Evolutionary conservation across 2,329 filamentous ascomycete genomes (phyloP), one percentile per base, ranked within the genome.

Genomic region (Nemania sp.): DNA sequence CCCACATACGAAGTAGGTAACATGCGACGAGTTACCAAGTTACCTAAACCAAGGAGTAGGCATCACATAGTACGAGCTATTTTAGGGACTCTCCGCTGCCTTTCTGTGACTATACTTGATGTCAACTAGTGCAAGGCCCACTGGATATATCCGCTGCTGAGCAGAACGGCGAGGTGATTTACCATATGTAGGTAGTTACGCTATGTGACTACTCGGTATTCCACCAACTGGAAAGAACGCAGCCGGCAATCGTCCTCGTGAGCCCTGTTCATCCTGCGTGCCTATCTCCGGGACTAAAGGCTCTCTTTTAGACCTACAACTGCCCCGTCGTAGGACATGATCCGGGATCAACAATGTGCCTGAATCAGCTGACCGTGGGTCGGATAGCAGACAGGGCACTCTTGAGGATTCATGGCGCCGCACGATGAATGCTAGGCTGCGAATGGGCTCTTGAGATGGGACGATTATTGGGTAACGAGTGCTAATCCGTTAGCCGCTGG

Each of bases 301-400:
- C 17, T 25, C 49, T n/a, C 39, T 32, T 49, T 37, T 5, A 9
- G 15, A 21, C 51, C 35, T 35, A 53, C 45, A 18, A 34, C 48
- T 17, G 17, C 47, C 35, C 25, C 37, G 21, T 43, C 35, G 34
- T 20, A 51, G 21, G 20, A 32, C 42, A 18, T 45, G 54, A 32
- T 59, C 49, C n/a, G 21, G 59, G 54, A 42, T 54, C 45, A 50
- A 12, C 17, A 43, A 40, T 10, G 25, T 43, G 39, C 34, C 42
- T 35, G 35, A 17, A 40, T 60, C 53, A 60, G 53, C 53, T 52
- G 54, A 53, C 21, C 48, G 50, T 57, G 48, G 59, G 49, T 35
- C 42, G 43, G 4, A 17, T 17, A 10, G n/a, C n/a, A 32, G 37
- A 53, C 40, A 40, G 37, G 35, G 21, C 54, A 49, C 48, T 49